Evolutionary conservation across 148 eudicot genomes (phyloP), one percentile per base, ranked within the genome.

Genomic region (Persicaria tinctoria): DNA sequence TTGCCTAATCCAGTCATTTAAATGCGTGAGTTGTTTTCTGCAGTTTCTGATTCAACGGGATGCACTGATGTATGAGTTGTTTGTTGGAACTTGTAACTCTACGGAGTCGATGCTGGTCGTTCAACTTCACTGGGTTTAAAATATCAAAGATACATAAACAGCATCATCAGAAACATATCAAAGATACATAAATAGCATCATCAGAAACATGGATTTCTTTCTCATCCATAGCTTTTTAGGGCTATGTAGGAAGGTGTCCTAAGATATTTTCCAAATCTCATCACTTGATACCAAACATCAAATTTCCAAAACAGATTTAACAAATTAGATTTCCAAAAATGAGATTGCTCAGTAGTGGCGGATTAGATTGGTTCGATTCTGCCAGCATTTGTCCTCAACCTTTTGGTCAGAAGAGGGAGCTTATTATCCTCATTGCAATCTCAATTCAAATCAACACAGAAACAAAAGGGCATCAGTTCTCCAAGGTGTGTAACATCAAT

Each of bases 171-270:
- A n/a, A n/a, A n/a, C n/a, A n/a, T n/a, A n/a, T n/a, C n/a, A n/a
- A n/a, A n/a, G n/a, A n/a, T n/a, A n/a, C n/a, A n/a, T 32, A 32
- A 32, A 32, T 3, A 32, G 41, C 41, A 32, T 32, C 70, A 60
- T 60, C 68, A 60, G 68, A 60, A 60, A 60, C 10, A 41, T 38
- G 10, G 68, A 41, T 60, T 27, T 41, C 4, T 38, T 66, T 32
- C 70, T 66, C 70, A 66, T 66, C 70, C 70, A 66, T 47, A 66
- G 70, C 70, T 32, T 66, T 46, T 66, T 47, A 66, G 2, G 44
- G 18, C 70, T 66, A 47, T 66, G 70, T 66, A 66, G 70, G 70
- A 66, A 66, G 70, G 70, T 66, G 70, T 66, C 70, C 70, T 66
- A 66, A 66, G 70, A 66, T 64, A 27, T 32, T 27, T 38, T 66